Conservation (phyloP, 1,139 yeast genomes). For the Sugiyamaella sp. region DNA sequence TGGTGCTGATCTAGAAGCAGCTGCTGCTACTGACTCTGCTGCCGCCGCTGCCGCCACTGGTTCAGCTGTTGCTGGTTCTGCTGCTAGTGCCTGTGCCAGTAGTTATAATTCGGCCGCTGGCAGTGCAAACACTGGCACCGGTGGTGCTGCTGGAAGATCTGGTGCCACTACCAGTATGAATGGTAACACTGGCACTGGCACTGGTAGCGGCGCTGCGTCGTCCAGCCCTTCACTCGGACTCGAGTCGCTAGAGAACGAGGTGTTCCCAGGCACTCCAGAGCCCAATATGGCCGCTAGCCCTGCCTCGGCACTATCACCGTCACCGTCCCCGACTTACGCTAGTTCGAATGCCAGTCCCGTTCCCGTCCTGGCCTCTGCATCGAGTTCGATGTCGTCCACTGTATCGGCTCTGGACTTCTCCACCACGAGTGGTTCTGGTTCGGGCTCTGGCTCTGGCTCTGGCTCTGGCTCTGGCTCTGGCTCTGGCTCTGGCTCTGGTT, state of each 20-base stretch:
- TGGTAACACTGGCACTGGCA: no score
- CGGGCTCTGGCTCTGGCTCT: not conserved
- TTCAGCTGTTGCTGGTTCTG: not conserved
- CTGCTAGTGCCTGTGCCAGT: not conserved
- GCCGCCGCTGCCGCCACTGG: not conserved
- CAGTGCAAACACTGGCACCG: no score
- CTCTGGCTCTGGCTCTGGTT: not conserved
- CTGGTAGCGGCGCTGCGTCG: no score
- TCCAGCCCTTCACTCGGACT: not conserved
- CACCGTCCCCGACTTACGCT: no score
- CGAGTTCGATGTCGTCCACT: not conserved
- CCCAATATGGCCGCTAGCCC: no score
- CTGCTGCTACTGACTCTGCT: not conserved
- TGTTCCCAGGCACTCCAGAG: constrained; percentile 8
- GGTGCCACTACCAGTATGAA: no score
- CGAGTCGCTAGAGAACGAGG: constrained; percentile 11
- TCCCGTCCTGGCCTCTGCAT: not conserved
- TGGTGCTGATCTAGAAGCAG: not conserved
- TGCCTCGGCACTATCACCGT: no score
- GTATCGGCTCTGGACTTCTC: not conserved
- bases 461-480: not conserved
- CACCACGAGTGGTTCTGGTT: not conserved
- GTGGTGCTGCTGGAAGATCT: no score
- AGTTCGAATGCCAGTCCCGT: not conserved
- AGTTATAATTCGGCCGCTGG: not conserved